Base-by-base conservation (phyloP, 2,329 filamentous ascomycete species). In the Paradendryphiella salina region DNA sequence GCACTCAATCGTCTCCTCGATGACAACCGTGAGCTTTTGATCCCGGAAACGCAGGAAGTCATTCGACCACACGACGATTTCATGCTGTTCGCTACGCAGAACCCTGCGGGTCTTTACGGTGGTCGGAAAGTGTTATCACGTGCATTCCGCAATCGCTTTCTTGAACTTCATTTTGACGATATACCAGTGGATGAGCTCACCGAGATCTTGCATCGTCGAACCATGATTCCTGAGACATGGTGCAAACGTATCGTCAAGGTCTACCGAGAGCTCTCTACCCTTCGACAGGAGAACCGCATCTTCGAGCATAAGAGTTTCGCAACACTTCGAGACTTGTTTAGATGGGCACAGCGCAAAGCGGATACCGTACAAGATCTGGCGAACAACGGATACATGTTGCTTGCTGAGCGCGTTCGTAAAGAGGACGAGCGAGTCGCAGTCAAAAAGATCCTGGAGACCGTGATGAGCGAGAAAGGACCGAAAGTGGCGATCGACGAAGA, bases 241-340 rank as follows among this genome's bases (percentile, higher is more conserved):
- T 96, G 93, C 69, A 85, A 85, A 57, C 85, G 89, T 43, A 97
- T 99, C 51, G 94, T 99, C 3, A 84, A 86, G 7, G 93, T 97
- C 0, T 99, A 99, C 73, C 89, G 90, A 65, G 91, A 96, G 69
- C 82, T 99, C 5, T 96, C 94, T 0, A 81, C 90, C 4, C 79
- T 97, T 33, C 86, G 95, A 18, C 95, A 99, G 74, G 90, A 92
- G 17, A 93, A 86, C 66, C 82, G 95, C 36, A 77, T 99, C 4
- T 99, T 99, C 68, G 95, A 99, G 75, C 90, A 96, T 66, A 96
- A 96, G 73, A 94, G 93, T 70, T 99, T 99, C 72, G 94, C 95
- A 1, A 99, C 94, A 1, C 79, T 99, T 37, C 83, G 94, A 81
- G 94, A 99, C 72, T 78, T 99, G 31, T 99, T 99, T 69, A 82